Percentiles rank a stretch among this genome's conserved stretches.
phyloP scores from a whole-genome alignment of 192 early-diverging fungal genomes.

The Backusella liffmaniae region DNA sequence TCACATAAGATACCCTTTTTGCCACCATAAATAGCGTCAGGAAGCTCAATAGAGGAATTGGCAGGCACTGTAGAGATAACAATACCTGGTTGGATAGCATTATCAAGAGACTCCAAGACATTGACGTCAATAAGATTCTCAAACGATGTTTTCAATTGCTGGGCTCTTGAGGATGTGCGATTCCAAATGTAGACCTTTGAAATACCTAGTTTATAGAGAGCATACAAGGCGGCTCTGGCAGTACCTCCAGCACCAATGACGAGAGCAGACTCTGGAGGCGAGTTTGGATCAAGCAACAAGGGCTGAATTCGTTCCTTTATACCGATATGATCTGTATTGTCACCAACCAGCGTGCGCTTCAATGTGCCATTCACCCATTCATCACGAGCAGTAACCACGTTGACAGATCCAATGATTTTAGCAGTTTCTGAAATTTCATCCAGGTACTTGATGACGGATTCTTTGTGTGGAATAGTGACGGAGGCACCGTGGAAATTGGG shows the following conservation, averaged over 20 bases:
- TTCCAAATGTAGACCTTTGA: slow-evolving; percentile 80
- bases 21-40: slow-evolving; percentile 49
- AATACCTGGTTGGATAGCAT: slow-evolving; percentile 45
- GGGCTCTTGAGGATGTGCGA: slow-evolving; percentile 76
- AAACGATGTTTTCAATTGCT: slow-evolving; percentile 61
- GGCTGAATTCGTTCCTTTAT: slow-evolving; percentile 66
- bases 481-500: slow-evolving; percentile 87
- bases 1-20: slow-evolving; percentile 79
- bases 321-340: slow-evolving; percentile 97
- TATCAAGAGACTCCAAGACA: slow-evolving; percentile 46
- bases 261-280: slow-evolving; percentile 52
- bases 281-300: slow-evolving; percentile 31
- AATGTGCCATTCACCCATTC: slow-evolving; percentile 24
- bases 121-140: slow-evolving; percentile 47
- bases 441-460: slow-evolving; percentile 74
- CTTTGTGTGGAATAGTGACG: slow-evolving; percentile 96
- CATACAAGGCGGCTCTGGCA: slow-evolving; percentile 85
- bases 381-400: slow-evolving; percentile 68
- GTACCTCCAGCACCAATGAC: slow-evolving; percentile 97
- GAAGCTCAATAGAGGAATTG: slow-evolving; percentile 55
- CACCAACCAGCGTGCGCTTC: slow-evolving; percentile 62
- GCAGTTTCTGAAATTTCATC: slow-evolving; percentile 74
- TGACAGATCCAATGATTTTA: slow-evolving; percentile 88
- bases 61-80: slow-evolving; percentile 85
- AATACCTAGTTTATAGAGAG: slow-evolving; percentile 72